Base-by-base conservation (phyloP, 805 yeast species). In the Lipomyces sp. region DNA sequence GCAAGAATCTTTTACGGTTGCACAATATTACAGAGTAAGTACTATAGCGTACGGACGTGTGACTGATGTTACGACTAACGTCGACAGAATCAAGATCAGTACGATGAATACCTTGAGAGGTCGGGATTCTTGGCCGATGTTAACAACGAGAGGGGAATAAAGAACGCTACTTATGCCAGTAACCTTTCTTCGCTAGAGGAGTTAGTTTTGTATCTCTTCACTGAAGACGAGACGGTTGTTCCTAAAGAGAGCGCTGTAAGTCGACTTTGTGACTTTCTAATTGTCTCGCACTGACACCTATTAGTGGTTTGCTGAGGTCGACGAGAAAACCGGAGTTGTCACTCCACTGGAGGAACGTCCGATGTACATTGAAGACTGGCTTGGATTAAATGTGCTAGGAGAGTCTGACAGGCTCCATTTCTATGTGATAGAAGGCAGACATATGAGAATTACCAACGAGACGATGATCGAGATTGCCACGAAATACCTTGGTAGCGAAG, bases 171-270 rank as follows among this genome's bases (percentile, higher is more conserved):
- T 0, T 88, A 87, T 72, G 76, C 70, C 15, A 73, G 77, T 3
- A 84, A 84, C 57, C 73, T 90, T 59, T 71, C 75, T 15, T 70
- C 67, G 5, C 74, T 90, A 50, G 80, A 86, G 24, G 82, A 80
- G 59, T 77, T 90, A 42, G 90, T 88, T 0, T 75, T 90, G 81
- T 78, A 88, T 1, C 75, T 80, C 76, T 90, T 90, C 71, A 76
- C 77, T 1, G 76, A 84, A 66, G 96, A 90, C 75, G 83, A 83
- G n/a, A 88, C 89, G 1, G 77, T 90, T 5, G 86, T 86, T 4
- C 96, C 96, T 0, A 86, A 85, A 72, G 89, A 89, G 64, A 85
- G 88, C 62, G 87, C 93, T 0, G 85, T 86, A 63, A 62, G 75
- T 73, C 18, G n/a, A 13, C 6, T 37, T 55, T 30, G 32, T 2